These are phyloP conservation scores for Pyrus bretschneideri DNA, from an alignment of 306 rosid species.

Conservation along the genomic window DNA sequence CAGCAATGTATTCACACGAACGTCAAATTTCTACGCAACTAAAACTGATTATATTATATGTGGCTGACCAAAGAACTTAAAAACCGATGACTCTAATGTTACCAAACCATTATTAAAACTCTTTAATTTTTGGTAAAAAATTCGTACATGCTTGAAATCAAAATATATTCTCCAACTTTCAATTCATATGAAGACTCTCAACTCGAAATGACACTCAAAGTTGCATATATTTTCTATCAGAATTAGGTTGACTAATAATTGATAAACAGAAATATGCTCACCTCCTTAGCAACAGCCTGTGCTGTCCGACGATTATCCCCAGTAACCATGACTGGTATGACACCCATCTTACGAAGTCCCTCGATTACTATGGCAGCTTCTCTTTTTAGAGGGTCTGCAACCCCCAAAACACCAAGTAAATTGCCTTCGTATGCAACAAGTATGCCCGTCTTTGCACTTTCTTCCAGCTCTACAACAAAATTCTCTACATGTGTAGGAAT, in stretches of 20 bases:
- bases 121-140: background rate
- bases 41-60: background rate
- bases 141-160: background rate
- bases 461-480: constrained; percentile 76
- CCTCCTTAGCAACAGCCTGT: constrained; percentile 83
- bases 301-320: constrained; percentile 99
- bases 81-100: background rate
- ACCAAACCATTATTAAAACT: background rate
- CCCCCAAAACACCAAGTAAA: constrained; percentile 75
- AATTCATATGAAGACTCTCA: background rate
- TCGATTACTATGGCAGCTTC: constrained; percentile 89
- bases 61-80: background rate
- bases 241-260: background rate
- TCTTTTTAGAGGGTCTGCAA: constrained; percentile 92
- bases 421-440: constrained; percentile 59
- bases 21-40: background rate
- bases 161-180: background rate
- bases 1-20: background rate
- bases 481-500: constrained; percentile 65
- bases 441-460: constrained; percentile 83
- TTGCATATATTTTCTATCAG: background rate
- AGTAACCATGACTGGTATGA: constrained; percentile 84
- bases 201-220: background rate
- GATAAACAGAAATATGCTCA: constrained; percentile 23
- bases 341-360: constrained; percentile 89